phyloP scores from a whole-genome alignment of 441 rosid species.

The Metrosideros polymorpha region DNA sequence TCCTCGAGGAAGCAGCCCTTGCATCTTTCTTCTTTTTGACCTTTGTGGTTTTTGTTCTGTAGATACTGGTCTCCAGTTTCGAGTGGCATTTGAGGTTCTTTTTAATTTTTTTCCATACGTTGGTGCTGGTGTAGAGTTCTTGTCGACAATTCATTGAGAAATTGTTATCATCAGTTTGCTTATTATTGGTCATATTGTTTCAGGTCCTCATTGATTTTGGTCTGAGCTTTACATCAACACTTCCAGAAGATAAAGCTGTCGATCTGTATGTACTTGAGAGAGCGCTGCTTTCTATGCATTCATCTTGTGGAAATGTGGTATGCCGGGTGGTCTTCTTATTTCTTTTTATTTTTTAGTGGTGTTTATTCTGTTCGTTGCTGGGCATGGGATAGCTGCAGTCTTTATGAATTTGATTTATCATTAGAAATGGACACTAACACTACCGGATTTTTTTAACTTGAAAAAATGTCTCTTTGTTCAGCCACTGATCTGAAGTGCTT shows the following conservation, averaged over 20 bases:
- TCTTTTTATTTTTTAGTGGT: background rate
- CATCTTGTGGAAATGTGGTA: conserved; percentile 96
- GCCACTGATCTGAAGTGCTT: background rate
- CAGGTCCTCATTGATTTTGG: conserved; percentile 96
- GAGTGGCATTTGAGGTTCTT: background rate
- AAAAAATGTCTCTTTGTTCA: background rate
- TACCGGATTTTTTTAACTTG: background rate
- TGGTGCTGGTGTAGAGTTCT: background rate
- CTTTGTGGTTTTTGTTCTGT: background rate
- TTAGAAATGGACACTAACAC: background rate
- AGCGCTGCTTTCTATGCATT: conserved; percentile 88
- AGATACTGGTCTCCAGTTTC: background rate
- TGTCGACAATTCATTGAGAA: background rate
- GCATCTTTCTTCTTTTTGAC: background rate
- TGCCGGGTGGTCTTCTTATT: conserved; percentile 1
- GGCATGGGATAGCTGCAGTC: background rate
- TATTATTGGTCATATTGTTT: background rate
- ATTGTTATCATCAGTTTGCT: background rate
- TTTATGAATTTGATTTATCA: background rate
- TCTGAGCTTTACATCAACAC: conserved; percentile 79
- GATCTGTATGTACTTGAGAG: conserved; percentile 93
- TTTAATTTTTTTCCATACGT: background rate
- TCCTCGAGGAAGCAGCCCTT: background rate
- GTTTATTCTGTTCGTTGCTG: background rate
- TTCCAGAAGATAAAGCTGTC: conserved; percentile 94